These are phyloP conservation scores for Globisporangium radiosum DNA, from an alignment of 352 stramenopile species.

Conservation along the genomic window DNA sequence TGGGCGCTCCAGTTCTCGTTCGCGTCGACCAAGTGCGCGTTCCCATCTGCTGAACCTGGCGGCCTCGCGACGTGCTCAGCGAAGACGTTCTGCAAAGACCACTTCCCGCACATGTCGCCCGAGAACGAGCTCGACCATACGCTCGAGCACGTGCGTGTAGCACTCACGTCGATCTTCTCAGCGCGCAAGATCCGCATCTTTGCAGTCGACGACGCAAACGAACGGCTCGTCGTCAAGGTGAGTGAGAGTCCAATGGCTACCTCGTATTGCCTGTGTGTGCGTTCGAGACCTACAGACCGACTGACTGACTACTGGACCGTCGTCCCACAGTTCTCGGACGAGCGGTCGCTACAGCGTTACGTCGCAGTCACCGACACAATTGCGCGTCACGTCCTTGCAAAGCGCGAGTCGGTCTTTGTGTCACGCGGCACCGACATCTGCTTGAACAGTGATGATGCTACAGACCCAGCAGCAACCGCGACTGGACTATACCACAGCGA, in stretches of 20 bases:
- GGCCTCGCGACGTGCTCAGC: slow-evolving; percentile 52
- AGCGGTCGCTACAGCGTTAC: slow-evolving; percentile 34
- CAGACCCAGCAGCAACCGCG: slow-evolving; percentile 16
- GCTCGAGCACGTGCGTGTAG: slow-evolving; percentile 57
- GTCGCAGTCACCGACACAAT: slow-evolving; percentile 28
- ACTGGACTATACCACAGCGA: slow-evolving; percentile 30
- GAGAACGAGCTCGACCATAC: slow-evolving; percentile 78
- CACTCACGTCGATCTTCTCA: slow-evolving; percentile 47
- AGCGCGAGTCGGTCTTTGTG: slow-evolving; percentile 13
- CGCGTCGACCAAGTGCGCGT: slow-evolving; percentile 29
- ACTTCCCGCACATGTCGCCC: slow-evolving; percentile 64
- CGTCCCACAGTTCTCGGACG: slow-evolving; percentile 45
- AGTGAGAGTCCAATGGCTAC: not conserved
- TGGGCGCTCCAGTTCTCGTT: slow-evolving; percentile 66
- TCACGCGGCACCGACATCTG: slow-evolving; percentile 5
- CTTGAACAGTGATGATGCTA: not conserved
- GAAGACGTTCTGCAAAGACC: slow-evolving; percentile 72
- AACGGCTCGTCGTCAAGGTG: slow-evolving; percentile 49
- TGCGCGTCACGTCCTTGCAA: slow-evolving; percentile 26
- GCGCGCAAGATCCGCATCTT: slow-evolving; percentile 61
- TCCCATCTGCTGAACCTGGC: slow-evolving; percentile 24
- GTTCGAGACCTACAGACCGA: not conserved
- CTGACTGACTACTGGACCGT: not conserved
- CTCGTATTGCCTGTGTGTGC: not conserved
- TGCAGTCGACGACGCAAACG: slow-evolving; percentile 32